Evolutionary conservation across 805 yeast genomes (phyloP).

Genomic region (Metschnikowia kunwiensis): DNA sequence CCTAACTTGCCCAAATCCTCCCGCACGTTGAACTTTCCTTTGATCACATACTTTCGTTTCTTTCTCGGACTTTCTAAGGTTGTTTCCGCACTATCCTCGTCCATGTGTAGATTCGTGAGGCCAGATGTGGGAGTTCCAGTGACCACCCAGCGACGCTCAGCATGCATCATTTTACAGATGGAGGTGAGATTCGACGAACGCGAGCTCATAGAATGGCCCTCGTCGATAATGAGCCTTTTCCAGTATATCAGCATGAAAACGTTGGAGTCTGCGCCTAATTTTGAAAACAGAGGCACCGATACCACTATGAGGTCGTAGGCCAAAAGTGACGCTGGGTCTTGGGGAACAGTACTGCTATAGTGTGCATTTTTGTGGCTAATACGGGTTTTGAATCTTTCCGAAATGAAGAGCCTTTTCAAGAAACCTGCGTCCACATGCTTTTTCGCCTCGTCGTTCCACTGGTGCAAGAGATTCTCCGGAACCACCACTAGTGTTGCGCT

Average conservation of each 20-base stretch:
- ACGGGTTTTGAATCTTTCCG: slow-evolving; percentile 29
- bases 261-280: slow-evolving; percentile 26
- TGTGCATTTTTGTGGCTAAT: slow-evolving; percentile 14
- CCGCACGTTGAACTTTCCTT: slow-evolving; percentile 47
- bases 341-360: slow-evolving; percentile 22
- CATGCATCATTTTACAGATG: slow-evolving; percentile 46
- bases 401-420: slow-evolving; percentile 34
- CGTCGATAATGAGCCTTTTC: slow-evolving; percentile 73
- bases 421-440: slow-evolving; percentile 48
- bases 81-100: slow-evolving; percentile 21
- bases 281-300: slow-evolving; percentile 45
- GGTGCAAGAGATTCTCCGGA: slow-evolving; percentile 65
- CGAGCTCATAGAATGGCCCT: slow-evolving; percentile 65
- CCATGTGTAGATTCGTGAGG: slow-evolving; percentile 54
- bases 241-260: slow-evolving; percentile 47
- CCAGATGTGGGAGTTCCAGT: slow-evolving; percentile 79
- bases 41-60: slow-evolving; percentile 42
- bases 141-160: slow-evolving; percentile 70
- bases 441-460: slow-evolving; percentile 57
- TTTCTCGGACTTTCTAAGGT: slow-evolving; percentile 17
- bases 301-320: slow-evolving; percentile 53
- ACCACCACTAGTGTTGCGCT: slow-evolving; percentile 56
- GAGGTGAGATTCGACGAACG: slow-evolving; percentile 48
- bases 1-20: slow-evolving; percentile 58
- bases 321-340: slow-evolving; percentile 31